Percentiles rank a stretch among this genome's conserved stretches.
Conservation (phyloP, 192 early-diverging fungal species). For the Coemansia sp. region DNA sequence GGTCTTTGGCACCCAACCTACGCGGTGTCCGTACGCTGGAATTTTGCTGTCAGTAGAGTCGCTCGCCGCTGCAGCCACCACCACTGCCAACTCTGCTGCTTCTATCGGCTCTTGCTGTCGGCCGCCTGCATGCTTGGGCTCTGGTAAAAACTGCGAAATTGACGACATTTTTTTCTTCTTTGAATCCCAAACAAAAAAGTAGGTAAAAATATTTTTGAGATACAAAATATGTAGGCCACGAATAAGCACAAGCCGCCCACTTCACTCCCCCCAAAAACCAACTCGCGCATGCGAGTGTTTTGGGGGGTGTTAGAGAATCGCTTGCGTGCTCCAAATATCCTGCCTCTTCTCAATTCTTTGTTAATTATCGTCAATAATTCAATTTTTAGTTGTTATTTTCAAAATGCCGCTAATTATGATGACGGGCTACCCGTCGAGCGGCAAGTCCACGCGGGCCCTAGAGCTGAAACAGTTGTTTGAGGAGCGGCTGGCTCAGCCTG, state of each 20-base stretch:
- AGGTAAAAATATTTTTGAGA: background rate
- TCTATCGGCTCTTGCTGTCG: background rate
- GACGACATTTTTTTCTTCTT: conserved; percentile 44
- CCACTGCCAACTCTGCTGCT: background rate
- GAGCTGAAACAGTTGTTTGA: conserved; percentile 63
- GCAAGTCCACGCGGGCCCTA: conserved; percentile 79
- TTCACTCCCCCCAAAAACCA: too few species aligned
- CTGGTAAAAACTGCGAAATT: conserved; percentile 46
- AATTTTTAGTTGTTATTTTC: background rate
- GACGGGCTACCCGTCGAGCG: conserved; percentile 82
- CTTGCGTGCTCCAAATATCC: background rate
- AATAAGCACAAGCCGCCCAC: too few species aligned
- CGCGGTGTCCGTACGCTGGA: conserved; percentile 79
- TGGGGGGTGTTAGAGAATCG: background rate
- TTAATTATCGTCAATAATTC: background rate
- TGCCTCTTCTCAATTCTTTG: background rate
- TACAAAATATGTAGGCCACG: too few species aligned
- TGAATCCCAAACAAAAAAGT: background rate
- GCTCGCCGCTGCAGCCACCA: background rate
- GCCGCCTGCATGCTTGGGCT: conserved; percentile 29
- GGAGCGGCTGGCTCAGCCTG: conserved; percentile 35
- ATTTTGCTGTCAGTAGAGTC: background rate
- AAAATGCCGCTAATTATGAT: conserved; percentile 90
- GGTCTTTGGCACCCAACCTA: conserved; percentile 73
- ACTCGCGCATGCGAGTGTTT: too few species aligned